Percentiles rank a stretch among this genome's conserved stretches.
These are phyloP conservation scores for Eucalyptus sp. DNA, from an alignment of 345 rosid genomes.

Conservation along the genomic window DNA sequence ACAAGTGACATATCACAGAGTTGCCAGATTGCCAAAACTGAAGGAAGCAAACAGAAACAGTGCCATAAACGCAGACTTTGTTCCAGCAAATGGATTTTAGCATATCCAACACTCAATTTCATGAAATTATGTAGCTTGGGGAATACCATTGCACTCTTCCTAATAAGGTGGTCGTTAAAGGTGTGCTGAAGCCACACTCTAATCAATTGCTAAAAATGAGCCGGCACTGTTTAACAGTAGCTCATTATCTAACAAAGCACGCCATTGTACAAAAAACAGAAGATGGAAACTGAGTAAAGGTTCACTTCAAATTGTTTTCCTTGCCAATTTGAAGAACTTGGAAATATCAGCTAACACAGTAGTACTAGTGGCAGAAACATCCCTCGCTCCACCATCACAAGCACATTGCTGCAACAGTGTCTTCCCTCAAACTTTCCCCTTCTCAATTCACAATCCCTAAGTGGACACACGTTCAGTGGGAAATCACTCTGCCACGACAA, in stretches of 20 bases:
- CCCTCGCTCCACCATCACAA: background rate
- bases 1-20: background rate
- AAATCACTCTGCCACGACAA: background rate
- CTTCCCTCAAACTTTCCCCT: background rate
- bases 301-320: background rate
- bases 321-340: background rate
- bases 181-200: background rate
- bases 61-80: background rate
- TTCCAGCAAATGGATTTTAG: background rate
- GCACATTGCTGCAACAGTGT: background rate
- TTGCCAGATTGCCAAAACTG: background rate
- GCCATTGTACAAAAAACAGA: background rate
- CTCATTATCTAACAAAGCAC: background rate
- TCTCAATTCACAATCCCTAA: background rate
- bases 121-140: background rate
- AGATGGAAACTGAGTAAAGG: background rate
- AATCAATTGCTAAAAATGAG: background rate
- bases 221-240: background rate
- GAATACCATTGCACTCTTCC: background rate
- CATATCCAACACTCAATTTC: background rate
- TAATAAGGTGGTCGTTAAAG: background rate
- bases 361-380: background rate
- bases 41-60: background rate
- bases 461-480: background rate
- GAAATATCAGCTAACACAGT: background rate